Evolutionary conservation across 1,284 basidiomycete genomes (phyloP), one percentile per base, ranked within the genome.

Genomic region (Leucoagaricus sp.): DNA sequence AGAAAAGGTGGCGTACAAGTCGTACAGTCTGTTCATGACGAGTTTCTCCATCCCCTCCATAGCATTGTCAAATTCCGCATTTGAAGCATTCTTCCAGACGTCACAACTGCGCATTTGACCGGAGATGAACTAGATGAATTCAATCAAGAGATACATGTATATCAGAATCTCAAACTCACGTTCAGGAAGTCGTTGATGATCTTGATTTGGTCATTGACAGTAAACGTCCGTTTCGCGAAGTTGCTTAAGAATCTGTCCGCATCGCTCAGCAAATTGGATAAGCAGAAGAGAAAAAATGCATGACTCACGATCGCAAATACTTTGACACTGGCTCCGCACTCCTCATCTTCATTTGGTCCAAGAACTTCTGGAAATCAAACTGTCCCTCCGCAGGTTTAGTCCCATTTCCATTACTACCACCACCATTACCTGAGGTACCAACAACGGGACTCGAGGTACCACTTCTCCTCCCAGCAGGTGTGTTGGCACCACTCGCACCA

Each of bases 31-130:
- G 67, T 99, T 99, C 97, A 99, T 99, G 64, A 99, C 94, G 9
- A 99, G 84, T 74, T 99, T 99, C 80, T 99, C 96, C 94, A 99
- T 98, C 51, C 95, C 96, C 74, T 99, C 96, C 76, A 94, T 86
- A 0, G 96, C 94, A 65, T 98, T 96, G 59, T 98, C 97, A 64
- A 99, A 98, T 69, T 99, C 96, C 3, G 76, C 76, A 23, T 93
- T 87, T 3, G 84, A 79, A 4, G 82, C 83, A 58, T 84, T 85
- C 65, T 83, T 85, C 94, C 94, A 96, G 1, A 88, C 74, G 40
- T 96, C 94, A 44, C 83, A 82, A 60, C 86, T 84, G n/a, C 84
- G 78, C 95, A 98, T 98, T 66, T 91, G 90, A 31, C 75, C 78
- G 0, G 87, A 78, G 63, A 97, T 97, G 68, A 98, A 98, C 91